A percentile compares a stretch with the other conserved stretches of the same genome.
Evolutionary conservation across 305 asterid species (phyloP).

Genomic region (Solanum hybrid): DNA sequence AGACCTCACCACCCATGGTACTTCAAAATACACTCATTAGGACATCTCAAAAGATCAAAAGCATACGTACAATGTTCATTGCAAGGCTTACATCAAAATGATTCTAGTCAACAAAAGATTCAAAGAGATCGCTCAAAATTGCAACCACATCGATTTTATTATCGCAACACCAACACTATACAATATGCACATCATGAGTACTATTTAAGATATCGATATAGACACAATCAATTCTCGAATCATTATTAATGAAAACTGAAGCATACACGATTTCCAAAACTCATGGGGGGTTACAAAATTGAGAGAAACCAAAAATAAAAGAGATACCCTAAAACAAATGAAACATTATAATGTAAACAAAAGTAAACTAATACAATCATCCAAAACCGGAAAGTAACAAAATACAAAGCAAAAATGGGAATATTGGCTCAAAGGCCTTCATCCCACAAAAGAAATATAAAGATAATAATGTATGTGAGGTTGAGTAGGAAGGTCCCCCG

Average conservation of each 20-base stretch:
- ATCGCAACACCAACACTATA: neutral
- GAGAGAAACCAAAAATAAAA: neutral
- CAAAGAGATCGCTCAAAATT: neutral
- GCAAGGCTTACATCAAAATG: neutral
- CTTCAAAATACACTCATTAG: neutral
- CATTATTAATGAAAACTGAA: neutral
- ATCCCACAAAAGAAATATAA: neutral
- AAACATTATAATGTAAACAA: no score
- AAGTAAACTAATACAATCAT: neutral
- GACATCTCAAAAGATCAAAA: neutral
- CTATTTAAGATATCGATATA: neutral
- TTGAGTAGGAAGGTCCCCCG: neutral
- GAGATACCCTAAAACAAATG: neutral
- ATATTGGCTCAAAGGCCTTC: neutral
- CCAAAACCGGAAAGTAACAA: neutral
- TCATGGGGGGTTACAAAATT: no score
- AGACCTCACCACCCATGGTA: neutral
- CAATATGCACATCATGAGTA: neutral
- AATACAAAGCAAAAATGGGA: neutral
- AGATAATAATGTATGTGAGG: neutral
- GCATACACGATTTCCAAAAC: no score
- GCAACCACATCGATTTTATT: neutral
- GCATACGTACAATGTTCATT: neutral
- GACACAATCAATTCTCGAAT: neutral
- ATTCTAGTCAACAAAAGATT: neutral